Evolutionary conservation across 2,329 filamentous ascomycete species (phyloP), one percentile per base, ranked within the genome.

Genomic region (Lasiodiplodia citricola): DNA sequence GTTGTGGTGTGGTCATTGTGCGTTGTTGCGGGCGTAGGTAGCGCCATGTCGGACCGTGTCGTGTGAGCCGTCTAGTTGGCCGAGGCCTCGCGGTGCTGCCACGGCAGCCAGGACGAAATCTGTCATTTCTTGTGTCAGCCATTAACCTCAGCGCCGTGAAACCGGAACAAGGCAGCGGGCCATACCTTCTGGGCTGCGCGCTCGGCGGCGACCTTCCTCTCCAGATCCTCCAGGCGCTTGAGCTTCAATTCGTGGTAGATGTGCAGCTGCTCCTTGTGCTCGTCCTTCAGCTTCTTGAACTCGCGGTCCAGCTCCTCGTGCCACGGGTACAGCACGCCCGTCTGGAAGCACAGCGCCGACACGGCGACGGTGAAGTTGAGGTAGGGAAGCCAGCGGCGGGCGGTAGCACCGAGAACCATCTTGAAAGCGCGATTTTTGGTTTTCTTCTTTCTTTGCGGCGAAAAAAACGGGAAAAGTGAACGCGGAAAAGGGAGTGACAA

Each of bases 271-370:
- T 72, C 65, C 4, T 82, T 69, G 68, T 91, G 87, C 72, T 90
- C 88, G 68, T 82, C 83, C 74, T 87, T 88, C 28, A 91, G 79
- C 13, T 83, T 80, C 67, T 87, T 82, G 73, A 91, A 91, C 70
- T 87, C 86, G 23, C 86, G 83, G 71, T 91, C 87, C 7, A 92
- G 80, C 74, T 90, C 82, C 73, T 90, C 85, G 78, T 91, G 89
- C 89, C 89, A 91, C 1, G 90, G 90, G 77, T 91, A 91, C 13
- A 92, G 82, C 50, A 92, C 90, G 72, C 88, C 89, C 62, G 91
- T 87, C 78, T 91, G 89, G 77, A 92, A 92, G 44, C 82, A 83
- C 41, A 92, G 83, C 0, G 90, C 90, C 4, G 88, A 90, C 37
- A 84, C 85, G 66, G 88, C 90, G 70, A 92, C 87, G 71, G 85